Conservation (phyloP, 345 rosid species). For the Pistacia atlantica region DNA sequence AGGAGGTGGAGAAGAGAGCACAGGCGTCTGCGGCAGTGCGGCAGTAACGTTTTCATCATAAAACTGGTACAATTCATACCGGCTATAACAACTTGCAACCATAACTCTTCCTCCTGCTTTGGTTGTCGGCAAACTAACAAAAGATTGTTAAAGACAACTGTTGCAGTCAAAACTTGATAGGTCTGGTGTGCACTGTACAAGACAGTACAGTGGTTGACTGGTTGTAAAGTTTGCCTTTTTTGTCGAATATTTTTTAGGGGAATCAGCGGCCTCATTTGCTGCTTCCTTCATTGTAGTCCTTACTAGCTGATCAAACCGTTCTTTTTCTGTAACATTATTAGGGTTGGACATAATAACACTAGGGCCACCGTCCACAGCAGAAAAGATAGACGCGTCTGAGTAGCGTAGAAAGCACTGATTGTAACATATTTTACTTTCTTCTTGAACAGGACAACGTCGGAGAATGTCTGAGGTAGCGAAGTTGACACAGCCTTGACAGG, state of each 20-base stretch:
- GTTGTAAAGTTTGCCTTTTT: not conserved
- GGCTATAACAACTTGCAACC: slow-evolving; percentile 35
- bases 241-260: slow-evolving; percentile 15
- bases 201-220: not conserved
- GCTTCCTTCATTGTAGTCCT: not conserved
- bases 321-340: not conserved
- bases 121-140: not conserved
- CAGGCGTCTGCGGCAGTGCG: not conserved
- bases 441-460: too few species aligned
- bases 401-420: slow-evolving; percentile 47
- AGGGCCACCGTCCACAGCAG: not conserved
- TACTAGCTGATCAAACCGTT: not conserved
- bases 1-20: not conserved
- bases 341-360: not conserved
- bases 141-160: slow-evolving; percentile 21
- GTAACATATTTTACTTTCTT: slow-evolving; percentile 27
- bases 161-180: slow-evolving; percentile 11
- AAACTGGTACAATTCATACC: slow-evolving; percentile 33
- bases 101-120: slow-evolving; percentile 28
- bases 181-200: slow-evolving; percentile 36
- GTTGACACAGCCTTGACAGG: too few species aligned
- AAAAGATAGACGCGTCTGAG: slow-evolving; percentile 32
- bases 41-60: not conserved
- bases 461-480: too few species aligned
- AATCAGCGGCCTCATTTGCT: not conserved